Percentiles rank a stretch among this genome's conserved stretches.
These are phyloP conservation scores for Ophiosphaerella korrae DNA, from an alignment of 2,329 filamentous ascomycete genomes.

Conservation along the genomic window DNA sequence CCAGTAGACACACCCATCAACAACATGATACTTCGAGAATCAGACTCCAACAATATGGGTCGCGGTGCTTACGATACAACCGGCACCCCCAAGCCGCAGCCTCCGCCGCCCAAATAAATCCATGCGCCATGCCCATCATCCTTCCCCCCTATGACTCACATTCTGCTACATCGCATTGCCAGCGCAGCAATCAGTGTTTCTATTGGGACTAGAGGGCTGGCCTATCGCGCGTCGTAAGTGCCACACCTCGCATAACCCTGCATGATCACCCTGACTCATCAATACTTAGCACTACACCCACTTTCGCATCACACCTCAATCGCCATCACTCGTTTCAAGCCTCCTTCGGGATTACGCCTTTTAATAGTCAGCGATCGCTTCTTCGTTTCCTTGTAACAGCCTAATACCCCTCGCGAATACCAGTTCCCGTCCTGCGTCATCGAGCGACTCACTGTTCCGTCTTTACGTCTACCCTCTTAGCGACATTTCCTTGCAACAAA, in stretches of 20 bases:
- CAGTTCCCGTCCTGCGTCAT: slow-evolving; percentile 28
- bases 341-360: slow-evolving; percentile 38
- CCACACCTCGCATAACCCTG: slow-evolving; percentile 32
- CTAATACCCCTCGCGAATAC: slow-evolving; percentile 45
- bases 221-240: slow-evolving; percentile 42
- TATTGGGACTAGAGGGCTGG: slow-evolving; percentile 42
- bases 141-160: slow-evolving; percentile 4
- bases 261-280: slow-evolving; percentile 35
- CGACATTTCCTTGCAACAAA: slow-evolving; percentile 44
- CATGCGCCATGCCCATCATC: slow-evolving; percentile 6
- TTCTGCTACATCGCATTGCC: slow-evolving; percentile 1
- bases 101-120: slow-evolving; percentile 48
- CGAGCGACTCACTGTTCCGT: slow-evolving; percentile 31
- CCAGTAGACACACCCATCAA: slow-evolving; percentile 27
- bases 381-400: slow-evolving; percentile 36
- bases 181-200: slow-evolving; percentile 12
- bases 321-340: slow-evolving; percentile 11
- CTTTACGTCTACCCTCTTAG: slow-evolving; percentile 36
- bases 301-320: slow-evolving; percentile 17
- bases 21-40: slow-evolving; percentile 52
- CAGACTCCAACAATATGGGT: slow-evolving; percentile 53
- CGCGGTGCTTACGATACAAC: slow-evolving; percentile 57
- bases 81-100: slow-evolving; percentile 54
- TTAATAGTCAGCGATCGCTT: slow-evolving; percentile 45
- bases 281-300: slow-evolving; percentile 33